Evolutionary conservation across 768 basidiomycete species (phyloP).

Genomic region (Tricholoma saponaceum): DNA sequence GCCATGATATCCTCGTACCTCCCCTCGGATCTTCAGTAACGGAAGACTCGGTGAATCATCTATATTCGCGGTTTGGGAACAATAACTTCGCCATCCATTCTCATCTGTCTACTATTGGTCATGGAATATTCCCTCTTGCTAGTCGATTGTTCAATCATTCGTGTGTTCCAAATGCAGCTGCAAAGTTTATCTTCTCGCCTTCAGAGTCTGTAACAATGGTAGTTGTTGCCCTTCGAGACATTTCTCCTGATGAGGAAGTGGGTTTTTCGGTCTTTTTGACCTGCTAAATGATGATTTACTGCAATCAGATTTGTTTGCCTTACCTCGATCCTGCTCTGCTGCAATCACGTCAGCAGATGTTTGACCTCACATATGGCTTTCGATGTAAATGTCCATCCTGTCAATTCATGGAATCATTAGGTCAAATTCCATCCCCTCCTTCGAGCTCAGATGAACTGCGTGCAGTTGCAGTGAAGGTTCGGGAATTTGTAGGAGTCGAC

Average conservation of each 20-base stretch:
- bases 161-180: conserved; percentile 68
- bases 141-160: conserved; percentile 85
- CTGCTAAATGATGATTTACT: background rate
- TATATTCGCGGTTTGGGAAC: conserved; percentile 67
- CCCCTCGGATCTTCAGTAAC: conserved; percentile 29
- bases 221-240: conserved; percentile 57
- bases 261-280: conserved; percentile 2
- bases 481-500: conserved; percentile 34
- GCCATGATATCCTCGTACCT: conserved; percentile 19
- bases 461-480: conserved; percentile 27
- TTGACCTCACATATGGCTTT: conserved; percentile 66
- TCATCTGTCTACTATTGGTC: conserved; percentile 63
- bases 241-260: conserved; percentile 65
- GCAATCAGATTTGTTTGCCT: conserved; percentile 60
- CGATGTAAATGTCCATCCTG: conserved; percentile 61
- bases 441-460: conserved; percentile 26
- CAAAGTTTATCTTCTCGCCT: conserved; percentile 48
- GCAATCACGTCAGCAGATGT: conserved; percentile 54
- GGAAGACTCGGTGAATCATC: conserved; percentile 19
- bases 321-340: conserved; percentile 77
- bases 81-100: conserved; percentile 81
- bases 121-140: conserved; percentile 73
- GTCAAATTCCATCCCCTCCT: conserved; percentile 36
- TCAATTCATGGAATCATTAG: conserved; percentile 33
- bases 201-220: conserved; percentile 49